These are phyloP conservation scores for Dysphania ambrosioides DNA, from an alignment of 148 eudicot genomes.

Conservation along the genomic window DNA sequence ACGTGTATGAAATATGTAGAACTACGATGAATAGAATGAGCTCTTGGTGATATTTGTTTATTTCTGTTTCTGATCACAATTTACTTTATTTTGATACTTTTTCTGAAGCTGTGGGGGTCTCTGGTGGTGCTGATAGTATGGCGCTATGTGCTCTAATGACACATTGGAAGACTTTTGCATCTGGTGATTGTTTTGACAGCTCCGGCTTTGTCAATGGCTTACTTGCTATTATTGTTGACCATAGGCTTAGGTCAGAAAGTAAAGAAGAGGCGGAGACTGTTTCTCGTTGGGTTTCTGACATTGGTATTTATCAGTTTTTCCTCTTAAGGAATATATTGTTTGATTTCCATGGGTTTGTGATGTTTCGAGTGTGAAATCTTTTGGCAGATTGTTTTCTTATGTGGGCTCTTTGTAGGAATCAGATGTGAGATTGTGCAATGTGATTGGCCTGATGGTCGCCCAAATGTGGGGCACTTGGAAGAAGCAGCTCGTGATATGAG, in stretches of 20 bases:
- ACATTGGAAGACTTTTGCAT: constrained; percentile 54
- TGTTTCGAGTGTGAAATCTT: not conserved
- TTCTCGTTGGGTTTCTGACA: constrained; percentile 47
- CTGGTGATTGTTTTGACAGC: constrained; percentile 30
- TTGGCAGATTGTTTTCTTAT: constrained; percentile 29
- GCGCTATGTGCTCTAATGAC: constrained; percentile 74
- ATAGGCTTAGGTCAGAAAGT: constrained; percentile 81
- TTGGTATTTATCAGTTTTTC: constrained; percentile 48
- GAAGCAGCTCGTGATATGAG: constrained; percentile 91
- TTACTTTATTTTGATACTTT: not conserved
- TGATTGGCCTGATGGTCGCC: constrained; percentile 80
- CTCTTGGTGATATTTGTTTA: not conserved
- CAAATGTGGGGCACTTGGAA: constrained; percentile 82
- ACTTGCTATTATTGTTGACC: constrained; percentile 85
- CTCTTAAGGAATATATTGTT: constrained; percentile 5
- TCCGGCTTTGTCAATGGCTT: constrained; percentile 61
- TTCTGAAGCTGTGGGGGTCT: constrained; percentile 71
- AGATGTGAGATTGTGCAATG: constrained; percentile 58
- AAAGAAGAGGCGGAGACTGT: constrained; percentile 73
- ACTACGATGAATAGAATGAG: not conserved
- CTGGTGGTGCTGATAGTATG: constrained; percentile 98
- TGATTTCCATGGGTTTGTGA: constrained; percentile 12
- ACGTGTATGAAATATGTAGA: not conserved
- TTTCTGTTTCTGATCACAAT: not conserved
- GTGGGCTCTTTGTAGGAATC: constrained; percentile 61